Evolutionary conservation across 169 alveolate species (phyloP).

Genomic region (Cryptosporidium canis): DNA sequence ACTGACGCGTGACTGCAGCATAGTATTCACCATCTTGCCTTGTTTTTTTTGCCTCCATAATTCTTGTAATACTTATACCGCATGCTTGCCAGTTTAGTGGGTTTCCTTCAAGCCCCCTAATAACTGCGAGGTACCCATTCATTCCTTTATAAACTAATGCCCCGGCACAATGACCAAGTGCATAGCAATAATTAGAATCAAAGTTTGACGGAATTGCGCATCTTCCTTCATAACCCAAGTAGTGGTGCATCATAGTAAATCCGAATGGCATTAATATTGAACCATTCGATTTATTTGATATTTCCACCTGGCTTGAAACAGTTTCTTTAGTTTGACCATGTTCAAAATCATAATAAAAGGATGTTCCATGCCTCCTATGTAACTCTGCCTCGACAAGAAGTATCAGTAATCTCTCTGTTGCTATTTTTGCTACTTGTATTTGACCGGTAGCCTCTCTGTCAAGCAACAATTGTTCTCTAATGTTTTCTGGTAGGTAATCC

Average conservation of each 20-base stretch:
- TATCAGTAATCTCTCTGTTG: constrained; percentile 95
- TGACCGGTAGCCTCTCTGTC: constrained; percentile 99
- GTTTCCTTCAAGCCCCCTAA: constrained; percentile 86
- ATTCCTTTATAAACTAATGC: constrained; percentile 87
- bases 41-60: constrained; percentile 80
- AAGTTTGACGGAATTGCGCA: constrained; percentile 96
- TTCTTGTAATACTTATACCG: constrained; percentile 84
- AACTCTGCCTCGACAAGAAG: constrained; percentile 88
- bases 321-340: constrained; percentile 67
- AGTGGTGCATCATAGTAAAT: constrained; percentile 86
- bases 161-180: constrained; percentile 95
- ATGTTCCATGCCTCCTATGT: constrained; percentile 71
- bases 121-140: constrained; percentile 94
- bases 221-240: constrained; percentile 99
- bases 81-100: constrained; percentile 76
- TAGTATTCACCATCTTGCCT: constrained; percentile 73
- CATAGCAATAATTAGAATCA: constrained; percentile 97
- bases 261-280: constrained; percentile 51
- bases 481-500: constrained; percentile 90
- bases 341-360: constrained; percentile 51
- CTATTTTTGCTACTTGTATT: constrained; percentile 98
- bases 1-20: constrained; percentile 93
- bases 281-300: constrained; percentile 24
- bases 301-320: constrained; percentile 8
- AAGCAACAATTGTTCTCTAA: constrained; percentile 93